Conservation (phyloP, 768 basidiomycete genomes). For the Tulasnella calospora region DNA sequence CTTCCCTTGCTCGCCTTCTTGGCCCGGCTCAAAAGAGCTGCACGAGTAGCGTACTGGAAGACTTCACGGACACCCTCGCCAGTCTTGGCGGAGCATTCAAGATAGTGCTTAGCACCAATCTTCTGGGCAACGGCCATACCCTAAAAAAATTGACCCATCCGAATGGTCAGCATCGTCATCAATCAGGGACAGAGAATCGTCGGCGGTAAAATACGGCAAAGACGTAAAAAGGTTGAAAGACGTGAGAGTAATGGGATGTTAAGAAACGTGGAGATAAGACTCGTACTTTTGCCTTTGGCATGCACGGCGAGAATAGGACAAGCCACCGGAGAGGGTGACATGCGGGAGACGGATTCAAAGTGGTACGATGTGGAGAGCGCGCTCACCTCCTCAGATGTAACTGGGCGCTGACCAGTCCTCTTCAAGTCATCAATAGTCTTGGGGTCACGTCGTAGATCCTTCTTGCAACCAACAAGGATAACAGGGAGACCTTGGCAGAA, state of each 20-base stretch:
- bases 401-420: conserved; percentile 91
- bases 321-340: not conserved
- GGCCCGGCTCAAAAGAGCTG: conserved; percentile 65
- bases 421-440: conserved; percentile 91
- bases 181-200: not conserved
- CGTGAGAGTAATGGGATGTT: not conserved
- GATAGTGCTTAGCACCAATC: conserved; percentile 94
- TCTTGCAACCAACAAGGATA: conserved; percentile 98
- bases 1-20: conserved; percentile 30
- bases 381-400: conserved; percentile 83
- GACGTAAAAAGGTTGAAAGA: conserved; percentile 10
- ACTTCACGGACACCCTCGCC: conserved; percentile 98
- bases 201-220: conserved; percentile 1
- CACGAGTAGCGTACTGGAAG: conserved; percentile 95
- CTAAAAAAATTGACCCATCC: conserved; percentile 41
- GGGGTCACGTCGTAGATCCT: conserved; percentile 90
- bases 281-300: not conserved
- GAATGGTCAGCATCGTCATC: not conserved
- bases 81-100: conserved; percentile 94
- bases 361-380: not conserved
- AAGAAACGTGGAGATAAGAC: not conserved
- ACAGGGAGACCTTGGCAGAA: conserved; percentile 92
- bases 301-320: not conserved
- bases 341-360: conserved; percentile 10
- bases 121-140: conserved; percentile 93